These are phyloP conservation scores for Schizothecium vesticola DNA, from an alignment of 495 filamentous ascomycete genomes.

Conservation along the genomic window DNA sequence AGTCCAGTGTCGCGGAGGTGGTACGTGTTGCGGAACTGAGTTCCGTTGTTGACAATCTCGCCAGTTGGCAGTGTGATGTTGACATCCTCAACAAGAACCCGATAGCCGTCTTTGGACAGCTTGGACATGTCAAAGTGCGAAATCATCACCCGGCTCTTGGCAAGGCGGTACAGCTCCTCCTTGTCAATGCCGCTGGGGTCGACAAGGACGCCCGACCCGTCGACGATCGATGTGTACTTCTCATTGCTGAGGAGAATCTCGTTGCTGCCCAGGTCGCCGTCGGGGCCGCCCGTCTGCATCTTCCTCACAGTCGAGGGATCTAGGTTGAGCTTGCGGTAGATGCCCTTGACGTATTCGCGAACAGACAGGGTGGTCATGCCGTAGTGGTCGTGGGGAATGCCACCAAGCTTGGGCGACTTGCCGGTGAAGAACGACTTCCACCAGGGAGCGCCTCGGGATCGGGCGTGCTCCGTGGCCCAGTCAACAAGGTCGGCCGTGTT, in stretches of 20 bases:
- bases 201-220: constrained; percentile 90
- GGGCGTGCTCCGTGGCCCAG: constrained; percentile 95
- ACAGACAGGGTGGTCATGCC: constrained; percentile 98
- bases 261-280: constrained; percentile 95
- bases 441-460: constrained; percentile 83
- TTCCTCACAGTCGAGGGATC: constrained; percentile 79
- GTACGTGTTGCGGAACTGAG: constrained; percentile 93
- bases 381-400: constrained; percentile 92
- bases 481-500: constrained; percentile 96
- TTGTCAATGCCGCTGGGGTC: constrained; percentile 86
- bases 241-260: constrained; percentile 95
- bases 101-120: constrained; percentile 81
- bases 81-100: constrained; percentile 86
- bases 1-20: constrained; percentile 71
- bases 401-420: constrained; percentile 91
- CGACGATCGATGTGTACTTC: constrained; percentile 88
- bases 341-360: constrained; percentile 89
- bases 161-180: constrained; percentile 75
- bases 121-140: constrained; percentile 79
- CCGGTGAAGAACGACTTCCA: constrained; percentile 99
- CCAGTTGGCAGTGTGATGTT: constrained; percentile 81
- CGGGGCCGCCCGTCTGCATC: constrained; percentile 95
- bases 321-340: constrained; percentile 90
- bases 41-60: constrained; percentile 84
- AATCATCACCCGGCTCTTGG: constrained; percentile 85